Base-by-base conservation (phyloP, 768 basidiomycete genomes). In the Ramaria sp. region DNA sequence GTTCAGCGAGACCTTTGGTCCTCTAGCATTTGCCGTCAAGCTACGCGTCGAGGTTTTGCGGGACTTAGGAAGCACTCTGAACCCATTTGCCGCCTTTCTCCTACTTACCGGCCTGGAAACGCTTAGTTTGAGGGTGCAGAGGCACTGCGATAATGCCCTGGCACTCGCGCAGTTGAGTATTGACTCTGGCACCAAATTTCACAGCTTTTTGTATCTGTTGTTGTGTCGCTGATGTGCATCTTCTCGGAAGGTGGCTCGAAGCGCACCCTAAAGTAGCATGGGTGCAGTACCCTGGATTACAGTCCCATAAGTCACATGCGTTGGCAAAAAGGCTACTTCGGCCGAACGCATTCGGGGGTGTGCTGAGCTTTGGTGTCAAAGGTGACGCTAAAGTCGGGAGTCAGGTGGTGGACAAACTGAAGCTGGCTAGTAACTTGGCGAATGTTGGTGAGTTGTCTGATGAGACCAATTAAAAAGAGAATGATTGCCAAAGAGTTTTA, bases 101-200 rank as follows among this genome's bases (percentile, higher is more conserved):
- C 75, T 89, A 10, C 70, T 90, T n/a, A 84, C 86, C 63, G 87
- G 88, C 42, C 73, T 89, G 30, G 88, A 90, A 71, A 90, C 87
- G 6, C 78, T 89, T 56, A 81, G 78, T 59, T 69, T 90, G 53
- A 78, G 88, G 15, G 82, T 75, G 7, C 78, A 90, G 71, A 69
- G 88, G 52, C 89, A 91, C 66, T 77, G 75, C 52, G 74, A 81
- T 39, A 90, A 91, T 60, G 82, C 83, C 0, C 74, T 91, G 13
- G 77, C 75, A 3, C 74, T 91, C 20, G 89, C 89, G 0, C 68
- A 72, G 45, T 57, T 34, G 24, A 27, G 22, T 27, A 13, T 47
- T 10, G 30, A 59, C 27, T 2, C 5, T 2, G 27, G 27, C 27
- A 5, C 27, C 27, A 2, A 5, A 2, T 27, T 27, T 27, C n/a